These are phyloP conservation scores for Psilocybe sp. DNA, from an alignment of 768 basidiomycete genomes.

Conservation along the genomic window DNA sequence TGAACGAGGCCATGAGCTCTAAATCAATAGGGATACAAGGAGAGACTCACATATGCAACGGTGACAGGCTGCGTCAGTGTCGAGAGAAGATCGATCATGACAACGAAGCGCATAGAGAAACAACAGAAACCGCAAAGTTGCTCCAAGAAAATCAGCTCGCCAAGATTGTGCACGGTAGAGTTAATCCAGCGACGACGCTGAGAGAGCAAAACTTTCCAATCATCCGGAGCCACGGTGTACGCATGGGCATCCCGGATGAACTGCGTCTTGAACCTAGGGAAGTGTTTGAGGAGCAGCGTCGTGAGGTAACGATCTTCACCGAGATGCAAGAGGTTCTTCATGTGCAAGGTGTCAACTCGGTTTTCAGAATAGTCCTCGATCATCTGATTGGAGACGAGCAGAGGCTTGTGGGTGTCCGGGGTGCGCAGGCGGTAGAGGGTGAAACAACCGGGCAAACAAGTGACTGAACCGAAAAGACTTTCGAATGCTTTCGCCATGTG, in stretches of 20 bases:
- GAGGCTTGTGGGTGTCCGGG: slow-evolving; percentile 91
- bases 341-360: slow-evolving; percentile 94
- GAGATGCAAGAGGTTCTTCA: slow-evolving; percentile 96
- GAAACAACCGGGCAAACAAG: slow-evolving; percentile 98
- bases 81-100: slow-evolving; percentile 93
- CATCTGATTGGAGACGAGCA: slow-evolving; percentile 88
- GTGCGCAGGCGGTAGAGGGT: slow-evolving; percentile 94
- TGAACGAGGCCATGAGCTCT: slow-evolving; percentile 26
- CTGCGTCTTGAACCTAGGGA: slow-evolving; percentile 91
- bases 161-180: slow-evolving; percentile 96
- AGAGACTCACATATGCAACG: slow-evolving; percentile 76
- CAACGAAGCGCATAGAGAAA: slow-evolving; percentile 98
- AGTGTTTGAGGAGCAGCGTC: slow-evolving; percentile 93
- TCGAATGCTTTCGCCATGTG: slow-evolving; percentile 99
- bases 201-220: slow-evolving; percentile 90
- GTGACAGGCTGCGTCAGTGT: slow-evolving; percentile 84
- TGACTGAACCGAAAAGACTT: slow-evolving; percentile 93
- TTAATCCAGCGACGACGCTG: slow-evolving; percentile 99
- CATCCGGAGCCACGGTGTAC: slow-evolving; percentile 91
- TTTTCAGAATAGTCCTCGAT: slow-evolving; percentile 94
- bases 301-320: slow-evolving; percentile 99
- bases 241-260: slow-evolving; percentile 95
- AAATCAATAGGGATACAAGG: slow-evolving; percentile 6
- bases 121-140: slow-evolving; percentile 96
- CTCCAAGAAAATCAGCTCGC: slow-evolving; percentile 88